A percentile compares a stretch with the other conserved stretches of the same genome.
Evolutionary conservation across 352 stramenopile genomes (phyloP).

Genomic region (Aphanomyces astaci): DNA sequence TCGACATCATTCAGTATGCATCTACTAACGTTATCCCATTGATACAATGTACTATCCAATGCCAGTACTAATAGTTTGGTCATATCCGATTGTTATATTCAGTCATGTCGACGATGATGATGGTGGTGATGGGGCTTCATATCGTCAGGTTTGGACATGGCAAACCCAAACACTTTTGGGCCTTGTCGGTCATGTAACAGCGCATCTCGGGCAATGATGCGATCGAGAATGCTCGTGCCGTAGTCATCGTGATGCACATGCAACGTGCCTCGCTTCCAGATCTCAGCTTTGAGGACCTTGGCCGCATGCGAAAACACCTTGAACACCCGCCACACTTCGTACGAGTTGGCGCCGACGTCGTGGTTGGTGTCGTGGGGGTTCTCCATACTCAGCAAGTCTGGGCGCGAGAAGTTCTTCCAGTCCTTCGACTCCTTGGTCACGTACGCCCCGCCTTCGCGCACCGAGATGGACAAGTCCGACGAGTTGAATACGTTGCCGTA

Average conservation of each 20-base stretch:
- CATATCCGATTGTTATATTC: too few relatives aligned
- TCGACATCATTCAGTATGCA: too few relatives aligned
- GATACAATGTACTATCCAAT: too few relatives aligned
- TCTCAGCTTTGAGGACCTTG: slow-evolving; percentile 63
- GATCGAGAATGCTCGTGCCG: slow-evolving; percentile 50
- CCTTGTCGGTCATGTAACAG: slow-evolving; percentile 50
- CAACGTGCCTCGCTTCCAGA: slow-evolving; percentile 58
- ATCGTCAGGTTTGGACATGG: slow-evolving; percentile 60
- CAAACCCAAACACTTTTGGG: slow-evolving; percentile 54
- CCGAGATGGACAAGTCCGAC: slow-evolving; percentile 84
- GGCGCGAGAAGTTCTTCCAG: slow-evolving; percentile 62
- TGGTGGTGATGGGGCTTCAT: slow-evolving; percentile 48
- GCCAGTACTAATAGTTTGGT: too few relatives aligned
- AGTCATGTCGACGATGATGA: too few relatives aligned
- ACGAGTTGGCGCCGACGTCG: slow-evolving; percentile 90
- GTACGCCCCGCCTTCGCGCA: slow-evolving; percentile 88
- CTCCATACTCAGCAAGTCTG: slow-evolving; percentile 88
- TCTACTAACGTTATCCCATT: too few relatives aligned
- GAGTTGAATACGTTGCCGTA: slow-evolving; percentile 94
- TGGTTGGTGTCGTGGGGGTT: slow-evolving; percentile 89
- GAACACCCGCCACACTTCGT: slow-evolving; percentile 86
- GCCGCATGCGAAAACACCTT: slow-evolving; percentile 85
- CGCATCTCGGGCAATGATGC: slow-evolving; percentile 62
- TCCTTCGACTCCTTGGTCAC: slow-evolving; percentile 84
- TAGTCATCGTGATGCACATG: slow-evolving; percentile 31